phyloP scores from a whole-genome alignment of 768 basidiomycete genomes.

The Suillus luteus region DNA sequence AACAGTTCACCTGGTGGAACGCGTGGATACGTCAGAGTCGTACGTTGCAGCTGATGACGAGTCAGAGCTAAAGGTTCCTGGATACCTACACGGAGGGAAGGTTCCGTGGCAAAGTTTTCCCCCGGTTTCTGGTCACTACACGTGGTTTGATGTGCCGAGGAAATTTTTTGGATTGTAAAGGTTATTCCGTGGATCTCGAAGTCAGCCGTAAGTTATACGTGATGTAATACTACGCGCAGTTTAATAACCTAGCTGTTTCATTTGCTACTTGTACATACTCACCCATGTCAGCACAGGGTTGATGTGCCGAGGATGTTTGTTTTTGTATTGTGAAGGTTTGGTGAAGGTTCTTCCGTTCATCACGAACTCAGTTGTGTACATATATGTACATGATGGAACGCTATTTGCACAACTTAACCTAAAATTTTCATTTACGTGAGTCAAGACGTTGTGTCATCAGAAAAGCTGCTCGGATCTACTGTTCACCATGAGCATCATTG shows the following conservation, averaged over 20 bases:
- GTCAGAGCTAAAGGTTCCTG: slow-evolving; percentile 48
- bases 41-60: slow-evolving; percentile 29
- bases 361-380: not conserved
- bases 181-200: slow-evolving; percentile 3
- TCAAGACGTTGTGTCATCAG: not conserved
- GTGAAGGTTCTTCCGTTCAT: slow-evolving; percentile 12
- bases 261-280: not conserved
- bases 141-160: slow-evolving; percentile 23
- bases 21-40: slow-evolving; percentile 12
- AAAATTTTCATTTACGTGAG: not conserved
- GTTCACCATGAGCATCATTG: not conserved
- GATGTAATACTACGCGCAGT: not conserved
- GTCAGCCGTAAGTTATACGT: slow-evolving; percentile 3
- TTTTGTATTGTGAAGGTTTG: slow-evolving; percentile 25
- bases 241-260: not conserved
- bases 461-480: not conserved
- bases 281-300: slow-evolving; percentile 16
- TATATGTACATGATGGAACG: not conserved
- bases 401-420: not conserved
- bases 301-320: slow-evolving; percentile 20
- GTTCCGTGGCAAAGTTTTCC: slow-evolving; percentile 12
- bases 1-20: not conserved
- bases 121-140: slow-evolving; percentile 9
- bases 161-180: slow-evolving; percentile 28
- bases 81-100: slow-evolving; percentile 44